Percentiles rank a stretch among this genome's conserved stretches.
These are phyloP conservation scores for Cyberlindnera saturnus DNA, from an alignment of 805 yeast genomes.

Conservation along the genomic window DNA sequence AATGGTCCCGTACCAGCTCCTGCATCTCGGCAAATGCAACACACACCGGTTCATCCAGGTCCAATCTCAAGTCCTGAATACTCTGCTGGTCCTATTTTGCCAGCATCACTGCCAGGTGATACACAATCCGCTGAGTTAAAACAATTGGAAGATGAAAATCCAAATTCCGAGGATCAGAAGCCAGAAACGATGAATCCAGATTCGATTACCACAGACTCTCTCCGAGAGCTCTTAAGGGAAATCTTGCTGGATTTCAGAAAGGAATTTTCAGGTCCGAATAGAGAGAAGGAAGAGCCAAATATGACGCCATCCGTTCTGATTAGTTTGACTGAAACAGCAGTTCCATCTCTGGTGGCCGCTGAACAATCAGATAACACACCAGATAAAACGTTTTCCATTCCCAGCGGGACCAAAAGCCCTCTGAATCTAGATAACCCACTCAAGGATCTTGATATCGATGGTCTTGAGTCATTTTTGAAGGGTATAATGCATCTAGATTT, in stretches of 20 bases:
- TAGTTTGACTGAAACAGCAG: neutral
- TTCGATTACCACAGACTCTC: too few relatives aligned
- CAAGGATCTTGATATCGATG: neutral
- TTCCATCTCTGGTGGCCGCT: neutral
- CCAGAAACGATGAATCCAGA: too few relatives aligned
- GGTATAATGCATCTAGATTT: neutral
- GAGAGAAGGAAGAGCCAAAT: neutral
- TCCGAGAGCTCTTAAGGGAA: conserved; percentile 3
- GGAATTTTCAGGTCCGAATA: neutral
- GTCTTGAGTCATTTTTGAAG: neutral
- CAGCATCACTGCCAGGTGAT: too few relatives aligned
- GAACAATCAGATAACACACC: neutral
- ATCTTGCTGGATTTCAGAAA: conserved; percentile 5
- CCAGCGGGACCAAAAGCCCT: neutral
- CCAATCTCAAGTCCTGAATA: too few relatives aligned
- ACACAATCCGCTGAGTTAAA: too few relatives aligned
- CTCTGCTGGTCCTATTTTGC: too few relatives aligned
- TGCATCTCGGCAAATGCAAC: too few relatives aligned
- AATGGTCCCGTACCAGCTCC: too few relatives aligned
- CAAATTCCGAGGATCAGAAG: too few relatives aligned
- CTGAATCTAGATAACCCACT: neutral
- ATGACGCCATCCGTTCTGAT: neutral
- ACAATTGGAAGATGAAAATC: too few relatives aligned
- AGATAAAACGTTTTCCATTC: neutral
- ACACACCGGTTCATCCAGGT: too few relatives aligned